Evolutionary conservation across 768 basidiomycete genomes (phyloP).

Genomic region (Leucocoprinus leucothites): DNA sequence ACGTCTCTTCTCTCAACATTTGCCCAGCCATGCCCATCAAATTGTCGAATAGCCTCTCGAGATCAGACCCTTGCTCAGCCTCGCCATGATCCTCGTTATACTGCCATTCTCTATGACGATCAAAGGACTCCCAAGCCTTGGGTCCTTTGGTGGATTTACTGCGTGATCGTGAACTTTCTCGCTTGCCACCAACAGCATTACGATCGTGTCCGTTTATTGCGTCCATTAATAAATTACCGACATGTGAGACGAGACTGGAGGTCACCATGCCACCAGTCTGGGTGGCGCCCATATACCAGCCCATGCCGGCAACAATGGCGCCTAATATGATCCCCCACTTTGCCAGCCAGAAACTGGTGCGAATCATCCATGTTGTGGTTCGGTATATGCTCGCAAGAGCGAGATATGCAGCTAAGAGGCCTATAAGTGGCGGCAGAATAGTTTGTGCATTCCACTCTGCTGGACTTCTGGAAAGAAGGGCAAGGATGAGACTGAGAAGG

Average conservation of each 20-base stretch:
- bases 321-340: constrained; percentile 74
- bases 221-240: constrained; percentile 6
- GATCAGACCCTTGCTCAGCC: constrained; percentile 21
- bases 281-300: constrained; percentile 34
- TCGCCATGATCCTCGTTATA: constrained; percentile 27
- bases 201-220: constrained; percentile 36
- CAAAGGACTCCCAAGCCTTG: constrained; percentile 67
- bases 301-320: constrained; percentile 47
- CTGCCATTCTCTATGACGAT: constrained; percentile 59
- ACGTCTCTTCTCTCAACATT: constrained; percentile 19
- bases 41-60: constrained; percentile 42
- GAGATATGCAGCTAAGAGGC: constrained; percentile 68
- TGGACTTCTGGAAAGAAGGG: constrained; percentile 49
- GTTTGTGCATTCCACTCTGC: constrained; percentile 65
- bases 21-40: constrained; percentile 31
- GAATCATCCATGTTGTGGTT: constrained; percentile 72
- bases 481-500: constrained; percentile 41
- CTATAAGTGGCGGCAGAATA: constrained; percentile 71
- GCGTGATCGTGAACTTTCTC: constrained; percentile 19
- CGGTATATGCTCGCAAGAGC: constrained; percentile 77
- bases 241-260: not conserved
- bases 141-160: constrained; percentile 21
- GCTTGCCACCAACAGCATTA: constrained; percentile 22
- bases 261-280: not conserved
- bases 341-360: constrained; percentile 62